phyloP scores from a whole-genome alignment of 2,329 filamentous ascomycete genomes.

The Sphaerulina populicola region DNA sequence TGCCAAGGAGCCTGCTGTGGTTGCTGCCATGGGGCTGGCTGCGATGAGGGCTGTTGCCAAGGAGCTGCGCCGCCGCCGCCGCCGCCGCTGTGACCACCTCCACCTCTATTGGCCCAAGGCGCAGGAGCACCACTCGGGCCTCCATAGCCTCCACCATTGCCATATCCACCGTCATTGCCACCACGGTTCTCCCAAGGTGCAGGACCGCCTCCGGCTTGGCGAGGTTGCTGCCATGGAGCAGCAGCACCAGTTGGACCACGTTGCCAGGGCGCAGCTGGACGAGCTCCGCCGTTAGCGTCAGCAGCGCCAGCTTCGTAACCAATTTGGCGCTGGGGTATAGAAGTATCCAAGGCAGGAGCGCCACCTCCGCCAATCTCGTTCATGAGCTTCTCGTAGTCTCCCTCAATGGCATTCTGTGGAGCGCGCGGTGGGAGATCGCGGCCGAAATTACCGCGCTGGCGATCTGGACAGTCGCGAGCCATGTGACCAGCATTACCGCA shows the following conservation, averaged over 20 bases:
- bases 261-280: constrained; percentile 26
- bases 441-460: constrained; percentile 84
- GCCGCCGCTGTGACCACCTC: constrained; percentile 11
- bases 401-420: constrained; percentile 65
- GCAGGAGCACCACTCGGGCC: constrained; percentile 18
- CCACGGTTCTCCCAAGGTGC: constrained; percentile 33
- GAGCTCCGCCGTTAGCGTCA: constrained; percentile 53
- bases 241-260: constrained; percentile 27
- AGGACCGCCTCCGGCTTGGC: constrained; percentile 23
- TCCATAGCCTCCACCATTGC: constrained; percentile 21
- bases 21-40: constrained; percentile 17
- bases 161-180: constrained; percentile 20
- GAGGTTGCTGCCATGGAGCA: constrained; percentile 33
- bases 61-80: constrained; percentile 22
- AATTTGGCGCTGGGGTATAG: constrained; percentile 65
- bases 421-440: constrained; percentile 58
- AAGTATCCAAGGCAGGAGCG: constrained; percentile 35
- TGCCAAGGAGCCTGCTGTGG: constrained; percentile 14
- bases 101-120: constrained; percentile 18
- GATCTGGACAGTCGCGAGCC: constrained; percentile 93
- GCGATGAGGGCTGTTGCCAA: constrained; percentile 26
- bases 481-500: constrained; percentile 98
- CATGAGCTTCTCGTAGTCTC: constrained; percentile 98
- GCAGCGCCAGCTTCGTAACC: constrained; percentile 68
- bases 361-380: constrained; percentile 73